phyloP scores from a whole-genome alignment of 139 green algal genomes.

The Picochlorum sp. region DNA sequence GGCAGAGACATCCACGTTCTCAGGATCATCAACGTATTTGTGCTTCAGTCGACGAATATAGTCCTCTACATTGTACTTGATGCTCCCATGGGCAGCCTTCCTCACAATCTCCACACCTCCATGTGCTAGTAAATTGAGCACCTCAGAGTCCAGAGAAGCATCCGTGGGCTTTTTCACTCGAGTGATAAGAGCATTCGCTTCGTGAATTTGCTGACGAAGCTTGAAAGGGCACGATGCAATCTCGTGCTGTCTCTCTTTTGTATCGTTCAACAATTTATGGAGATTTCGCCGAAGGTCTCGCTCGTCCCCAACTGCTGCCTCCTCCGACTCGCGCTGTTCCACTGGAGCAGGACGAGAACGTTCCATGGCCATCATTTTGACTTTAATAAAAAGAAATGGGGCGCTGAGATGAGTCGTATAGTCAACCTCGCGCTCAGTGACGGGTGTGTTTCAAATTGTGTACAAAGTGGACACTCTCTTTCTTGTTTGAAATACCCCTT shows the following conservation, averaged over 20 bases:
- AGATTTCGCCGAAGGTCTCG: neutral
- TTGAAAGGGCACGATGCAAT: neutral
- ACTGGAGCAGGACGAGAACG: neutral
- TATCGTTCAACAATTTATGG: constrained; percentile 13
- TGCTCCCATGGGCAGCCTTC: constrained; percentile 15
- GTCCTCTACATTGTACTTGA: constrained; percentile 15
- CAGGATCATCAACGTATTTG: constrained; percentile 16
- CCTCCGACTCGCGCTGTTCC: neutral
- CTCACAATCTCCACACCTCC: constrained; percentile 23
- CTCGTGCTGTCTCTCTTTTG: constrained; percentile 9
- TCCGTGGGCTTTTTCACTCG: constrained; percentile 43
- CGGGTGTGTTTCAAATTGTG: too few relatives aligned
- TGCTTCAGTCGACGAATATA: constrained; percentile 29
- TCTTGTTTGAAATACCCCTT: too few relatives aligned
- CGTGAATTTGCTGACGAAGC: neutral
- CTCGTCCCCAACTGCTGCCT: neutral
- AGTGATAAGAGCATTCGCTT: neutral
- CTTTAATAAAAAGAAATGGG: too few relatives aligned
- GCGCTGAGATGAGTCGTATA: too few relatives aligned
- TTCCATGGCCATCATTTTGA: neutral
- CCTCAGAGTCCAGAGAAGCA: constrained; percentile 41
- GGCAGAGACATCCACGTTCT: constrained; percentile 18
- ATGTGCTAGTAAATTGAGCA: constrained; percentile 40
- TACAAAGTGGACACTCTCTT: too few relatives aligned
- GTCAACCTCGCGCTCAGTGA: too few relatives aligned